Base-by-base conservation (phyloP, 2,329 filamentous ascomycete genomes). In the Colletotrichum cereale region DNA sequence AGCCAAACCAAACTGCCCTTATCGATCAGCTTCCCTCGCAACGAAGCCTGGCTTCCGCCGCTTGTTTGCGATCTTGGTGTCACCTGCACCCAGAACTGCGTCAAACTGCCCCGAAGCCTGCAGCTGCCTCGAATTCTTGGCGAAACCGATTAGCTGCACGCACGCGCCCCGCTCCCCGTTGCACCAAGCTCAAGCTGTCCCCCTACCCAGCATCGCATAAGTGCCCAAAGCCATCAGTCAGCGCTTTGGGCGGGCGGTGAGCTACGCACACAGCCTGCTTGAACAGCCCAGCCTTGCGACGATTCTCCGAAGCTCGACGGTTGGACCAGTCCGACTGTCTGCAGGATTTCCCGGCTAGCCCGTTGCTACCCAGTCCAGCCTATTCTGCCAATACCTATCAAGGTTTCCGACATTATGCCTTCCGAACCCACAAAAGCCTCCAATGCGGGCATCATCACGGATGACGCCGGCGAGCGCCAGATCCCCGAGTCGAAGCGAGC, bases 401-500 rank as follows among this genome's bases (percentile, higher is more conserved):
- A n/a, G n/a, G 47, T 31, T 55, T 14, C 29, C 44, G 36, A 60
- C 71, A 77, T 61, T 47, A 83, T 82, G 80, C 80, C 81, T 29
- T 82, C 80, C 16, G 77, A 81, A 55, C 76, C 74, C 67, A 70
- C 67, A 18, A 82, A 82, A 73, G 83, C 88, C 48, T 86, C 89
- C 67, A 90, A 88, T 62, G 86, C 93, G 50, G 93, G 93, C 75
- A 96, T 96, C 79, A 92, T 96, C 76, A 92, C 92, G 63, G 91
- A 95, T 79, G 88, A 91, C 62, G 80, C 82, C 74, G 97, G 96
- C 79, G 90, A 95, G 79, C 93, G 95, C 55, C 92, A 95, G 76
- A 98, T 99, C 69, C 96, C 96, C 34, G 89, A 95, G 53, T 98
- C 96, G 0, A 85, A 90, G 53, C 92, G 97, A 66, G 84, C 96